Percentiles rank a stretch among this genome's conserved stretches.
Evolutionary conservation across 495 filamentous ascomycete genomes (phyloP).

Genomic region (Sporormia fimetaria): DNA sequence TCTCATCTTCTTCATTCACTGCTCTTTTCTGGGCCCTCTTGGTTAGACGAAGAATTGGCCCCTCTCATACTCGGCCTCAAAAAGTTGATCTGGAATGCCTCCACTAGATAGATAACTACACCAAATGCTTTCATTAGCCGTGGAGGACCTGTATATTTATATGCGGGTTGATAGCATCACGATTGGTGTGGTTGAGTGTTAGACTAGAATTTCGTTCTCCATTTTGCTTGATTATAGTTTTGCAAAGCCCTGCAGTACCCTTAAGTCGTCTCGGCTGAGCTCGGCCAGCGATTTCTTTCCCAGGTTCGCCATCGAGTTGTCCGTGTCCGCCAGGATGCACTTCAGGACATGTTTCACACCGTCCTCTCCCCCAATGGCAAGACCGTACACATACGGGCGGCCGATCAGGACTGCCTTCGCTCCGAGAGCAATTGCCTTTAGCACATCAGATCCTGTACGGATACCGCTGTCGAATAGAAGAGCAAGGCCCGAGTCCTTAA

Average conservation of each 20-base stretch:
- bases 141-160: too few relatives aligned
- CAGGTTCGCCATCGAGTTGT: conserved; percentile 23
- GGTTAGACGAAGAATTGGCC: too few relatives aligned
- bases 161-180: too few relatives aligned
- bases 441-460: conserved; percentile 27
- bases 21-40: too few relatives aligned
- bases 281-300: conserved; percentile 22
- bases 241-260: conserved; percentile 17
- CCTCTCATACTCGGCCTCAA: too few relatives aligned
- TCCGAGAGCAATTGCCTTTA: conserved; percentile 31
- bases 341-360: conserved; percentile 49
- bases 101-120: too few relatives aligned
- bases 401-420: conserved; percentile 28
- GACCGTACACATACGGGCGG: conserved; percentile 29
- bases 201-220: too few relatives aligned
- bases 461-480: conserved; percentile 31
- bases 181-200: too few relatives aligned
- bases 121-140: too few relatives aligned
- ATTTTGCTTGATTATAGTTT: conserved; percentile 19
- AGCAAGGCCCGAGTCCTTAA: conserved; percentile 21
- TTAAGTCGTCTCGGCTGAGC: conserved; percentile 20
- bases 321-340: conserved; percentile 39
- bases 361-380: conserved; percentile 38
- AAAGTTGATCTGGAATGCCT: too few relatives aligned
- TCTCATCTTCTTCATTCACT: too few relatives aligned